These are phyloP conservation scores for Phaeosphaeria sp. DNA, from an alignment of 2,329 filamentous ascomycete species.

Conservation along the genomic window DNA sequence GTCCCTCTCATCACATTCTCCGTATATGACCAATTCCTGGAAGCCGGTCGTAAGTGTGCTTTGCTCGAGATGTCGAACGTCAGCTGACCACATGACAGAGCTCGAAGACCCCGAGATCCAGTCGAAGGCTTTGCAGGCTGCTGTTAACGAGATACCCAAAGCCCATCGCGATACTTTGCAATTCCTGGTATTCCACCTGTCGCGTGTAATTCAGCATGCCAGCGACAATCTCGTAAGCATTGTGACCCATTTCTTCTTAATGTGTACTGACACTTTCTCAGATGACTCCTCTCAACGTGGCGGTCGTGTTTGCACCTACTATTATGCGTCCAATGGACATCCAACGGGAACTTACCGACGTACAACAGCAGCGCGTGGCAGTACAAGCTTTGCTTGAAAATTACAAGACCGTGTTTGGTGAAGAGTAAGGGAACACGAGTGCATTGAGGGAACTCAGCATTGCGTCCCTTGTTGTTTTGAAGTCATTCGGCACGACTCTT, in stretches of 20 bases:
- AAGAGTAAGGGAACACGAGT: conserved; percentile 28
- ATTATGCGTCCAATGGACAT: conserved; percentile 92
- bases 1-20: conserved; percentile 89
- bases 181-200: conserved; percentile 92
- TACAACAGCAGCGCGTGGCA: conserved; percentile 88
- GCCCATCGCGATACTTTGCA: conserved; percentile 89
- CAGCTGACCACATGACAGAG: conserved; percentile 51
- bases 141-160: conserved; percentile 78
- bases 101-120: conserved; percentile 62
- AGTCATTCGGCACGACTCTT: neutral
- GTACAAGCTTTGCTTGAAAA: conserved; percentile 95
- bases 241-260: neutral
- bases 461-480: neutral
- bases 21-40: conserved; percentile 86
- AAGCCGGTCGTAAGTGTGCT: conserved; percentile 70
- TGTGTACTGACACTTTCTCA: conserved; percentile 42
- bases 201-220: conserved; percentile 81
- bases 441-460: neutral
- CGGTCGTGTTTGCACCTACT: conserved; percentile 96
- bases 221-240: conserved; percentile 79
- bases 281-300: conserved; percentile 97
- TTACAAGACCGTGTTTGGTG: conserved; percentile 76
- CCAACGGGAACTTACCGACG: conserved; percentile 94
- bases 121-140: conserved; percentile 69
- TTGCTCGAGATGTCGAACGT: neutral